These are phyloP conservation scores for Pelargonium fulgidum DNA, from an alignment of 441 rosid genomes.

Conservation along the genomic window DNA sequence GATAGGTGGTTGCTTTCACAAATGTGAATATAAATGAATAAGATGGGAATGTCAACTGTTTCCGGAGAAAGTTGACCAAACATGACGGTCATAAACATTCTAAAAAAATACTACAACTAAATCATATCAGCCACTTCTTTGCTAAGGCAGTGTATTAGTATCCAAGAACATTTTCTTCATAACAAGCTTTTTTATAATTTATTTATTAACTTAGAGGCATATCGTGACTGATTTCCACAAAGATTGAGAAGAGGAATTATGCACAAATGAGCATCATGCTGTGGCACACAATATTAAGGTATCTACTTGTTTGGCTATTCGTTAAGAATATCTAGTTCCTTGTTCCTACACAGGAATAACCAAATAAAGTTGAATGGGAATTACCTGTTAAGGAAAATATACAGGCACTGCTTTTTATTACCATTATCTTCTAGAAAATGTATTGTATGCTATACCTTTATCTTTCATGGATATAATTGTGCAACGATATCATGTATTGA, in stretches of 20 bases:
- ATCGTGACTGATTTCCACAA: neutral
- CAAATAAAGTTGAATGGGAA: slow-evolving; percentile 12
- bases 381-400: neutral
- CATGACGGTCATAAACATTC: neutral
- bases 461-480: neutral
- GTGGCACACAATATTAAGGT: neutral
- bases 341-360: neutral
- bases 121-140: neutral
- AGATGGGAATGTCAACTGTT: neutral
- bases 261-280: neutral
- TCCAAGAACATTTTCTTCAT: neutral
- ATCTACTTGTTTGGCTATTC: slow-evolving; percentile 2
- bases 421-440: neutral
- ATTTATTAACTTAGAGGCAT: neutral
- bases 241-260: neutral
- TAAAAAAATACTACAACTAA: neutral
- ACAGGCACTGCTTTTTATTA: neutral
- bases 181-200: no score
- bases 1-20: neutral
- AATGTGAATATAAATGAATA: no score
- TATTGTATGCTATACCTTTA: slow-evolving; percentile 1
- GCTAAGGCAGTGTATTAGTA: neutral
- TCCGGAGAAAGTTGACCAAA: neutral
- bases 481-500: neutral
- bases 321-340: neutral